Conservation (phyloP, 768 basidiomycete genomes). For the Serendipita sp. region DNA sequence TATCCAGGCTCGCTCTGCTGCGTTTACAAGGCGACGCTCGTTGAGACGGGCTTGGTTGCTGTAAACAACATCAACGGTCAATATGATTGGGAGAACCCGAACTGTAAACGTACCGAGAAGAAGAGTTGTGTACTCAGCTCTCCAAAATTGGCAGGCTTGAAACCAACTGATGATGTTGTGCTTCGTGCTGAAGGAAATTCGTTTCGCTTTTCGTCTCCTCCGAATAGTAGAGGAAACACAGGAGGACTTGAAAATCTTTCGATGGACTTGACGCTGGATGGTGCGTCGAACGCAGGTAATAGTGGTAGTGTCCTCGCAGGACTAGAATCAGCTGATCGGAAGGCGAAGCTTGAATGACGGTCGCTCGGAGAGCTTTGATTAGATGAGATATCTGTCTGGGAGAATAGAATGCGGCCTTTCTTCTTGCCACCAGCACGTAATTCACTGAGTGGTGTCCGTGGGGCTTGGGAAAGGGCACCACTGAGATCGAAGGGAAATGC, state of each 20-base stretch:
- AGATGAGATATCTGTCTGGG: not conserved
- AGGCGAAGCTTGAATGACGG: not conserved
- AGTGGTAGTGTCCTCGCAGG: not conserved
- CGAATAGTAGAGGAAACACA: not conserved
- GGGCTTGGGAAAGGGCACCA: not conserved
- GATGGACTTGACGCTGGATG: not conserved
- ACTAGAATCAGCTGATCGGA: not conserved
- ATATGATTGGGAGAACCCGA: not conserved
- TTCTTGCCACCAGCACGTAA: not conserved
- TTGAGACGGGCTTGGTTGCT: not conserved
- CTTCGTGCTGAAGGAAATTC: not conserved
- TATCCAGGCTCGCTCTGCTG: not conserved
- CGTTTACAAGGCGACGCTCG: conserved; percentile 1
- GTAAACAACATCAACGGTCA: not conserved
- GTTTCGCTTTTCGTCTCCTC: not conserved
- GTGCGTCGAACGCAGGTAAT: not conserved
- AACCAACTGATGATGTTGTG: not conserved
- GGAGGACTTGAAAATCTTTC: not conserved
- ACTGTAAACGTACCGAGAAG: not conserved
- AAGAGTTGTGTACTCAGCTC: not conserved
- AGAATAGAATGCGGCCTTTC: not conserved
- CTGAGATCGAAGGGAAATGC: not conserved
- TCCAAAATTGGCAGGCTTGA: not conserved
- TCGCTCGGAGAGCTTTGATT: not conserved
- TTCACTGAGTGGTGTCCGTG: not conserved